Evolutionary conservation across 495 filamentous ascomycete species (phyloP).

Genomic region (Aspergillus bertholletiae): DNA sequence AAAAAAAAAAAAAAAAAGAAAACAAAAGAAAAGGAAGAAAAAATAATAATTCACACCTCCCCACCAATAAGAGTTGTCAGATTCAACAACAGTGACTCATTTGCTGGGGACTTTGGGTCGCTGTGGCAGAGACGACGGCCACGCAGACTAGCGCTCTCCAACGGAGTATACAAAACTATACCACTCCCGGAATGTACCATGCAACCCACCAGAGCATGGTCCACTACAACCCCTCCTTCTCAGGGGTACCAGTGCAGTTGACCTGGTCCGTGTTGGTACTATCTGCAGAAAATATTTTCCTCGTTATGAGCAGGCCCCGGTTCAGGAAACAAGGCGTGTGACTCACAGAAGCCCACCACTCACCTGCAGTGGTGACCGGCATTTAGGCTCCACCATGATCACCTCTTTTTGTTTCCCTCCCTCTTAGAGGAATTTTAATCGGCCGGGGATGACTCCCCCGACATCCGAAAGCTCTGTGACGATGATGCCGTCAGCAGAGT

Average conservation of each 20-base stretch:
- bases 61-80: background rate
- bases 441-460: background rate
- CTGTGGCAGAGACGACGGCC: background rate
- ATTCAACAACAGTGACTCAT: background rate
- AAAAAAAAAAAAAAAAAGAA: too few species aligned
- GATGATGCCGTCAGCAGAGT: background rate
- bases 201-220: background rate
- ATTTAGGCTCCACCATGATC: background rate
- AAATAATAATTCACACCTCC: too few species aligned
- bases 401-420: background rate
- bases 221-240: background rate
- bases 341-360: background rate
- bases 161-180: too few species aligned
- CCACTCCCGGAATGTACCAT: background rate
- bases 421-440: background rate
- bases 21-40: too few species aligned
- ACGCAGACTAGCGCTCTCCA: background rate
- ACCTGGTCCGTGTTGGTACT: background rate
- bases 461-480: background rate
- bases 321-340: background rate
- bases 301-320: background rate
- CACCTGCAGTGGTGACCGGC: background rate
- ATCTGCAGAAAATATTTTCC: background rate
- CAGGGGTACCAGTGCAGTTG: background rate
- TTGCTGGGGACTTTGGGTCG: background rate